Evolutionary conservation across 495 filamentous ascomycete species (phyloP).

Genomic region (Trichoderma reesei): DNA sequence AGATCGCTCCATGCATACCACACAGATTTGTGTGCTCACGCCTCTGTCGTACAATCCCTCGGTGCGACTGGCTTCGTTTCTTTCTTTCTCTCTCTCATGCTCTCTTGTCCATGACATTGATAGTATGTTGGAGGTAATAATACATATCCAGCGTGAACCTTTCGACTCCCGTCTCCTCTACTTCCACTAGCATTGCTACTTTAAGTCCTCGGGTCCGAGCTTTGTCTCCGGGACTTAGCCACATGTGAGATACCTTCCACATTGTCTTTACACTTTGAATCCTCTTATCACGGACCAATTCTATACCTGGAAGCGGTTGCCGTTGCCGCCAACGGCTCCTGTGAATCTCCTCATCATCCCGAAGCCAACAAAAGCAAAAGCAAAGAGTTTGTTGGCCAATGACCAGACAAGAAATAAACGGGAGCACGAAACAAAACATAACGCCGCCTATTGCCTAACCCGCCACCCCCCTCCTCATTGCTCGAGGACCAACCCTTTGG

Average conservation of each 20-base stretch:
- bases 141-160: background rate
- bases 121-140: background rate
- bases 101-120: background rate
- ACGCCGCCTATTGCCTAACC: constrained; percentile 1
- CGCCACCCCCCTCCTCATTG: background rate
- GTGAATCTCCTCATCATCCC: background rate
- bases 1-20: too few species aligned
- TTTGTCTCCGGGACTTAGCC: background rate
- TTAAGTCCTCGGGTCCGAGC: background rate
- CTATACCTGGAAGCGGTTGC: background rate
- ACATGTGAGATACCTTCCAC: too few species aligned
- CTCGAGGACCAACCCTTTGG: background rate
- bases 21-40: background rate
- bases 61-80: background rate
- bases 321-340: background rate
- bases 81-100: background rate
- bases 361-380: too few species aligned
- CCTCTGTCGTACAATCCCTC: background rate
- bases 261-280: background rate
- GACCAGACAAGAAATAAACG: background rate
- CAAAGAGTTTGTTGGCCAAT: background rate
- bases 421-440: background rate
- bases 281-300: background rate
- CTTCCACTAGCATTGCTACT: background rate
- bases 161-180: background rate